Evolutionary conservation across 1,284 basidiomycete species (phyloP).

Genomic region (Cutaneotrichosporon sp.): DNA sequence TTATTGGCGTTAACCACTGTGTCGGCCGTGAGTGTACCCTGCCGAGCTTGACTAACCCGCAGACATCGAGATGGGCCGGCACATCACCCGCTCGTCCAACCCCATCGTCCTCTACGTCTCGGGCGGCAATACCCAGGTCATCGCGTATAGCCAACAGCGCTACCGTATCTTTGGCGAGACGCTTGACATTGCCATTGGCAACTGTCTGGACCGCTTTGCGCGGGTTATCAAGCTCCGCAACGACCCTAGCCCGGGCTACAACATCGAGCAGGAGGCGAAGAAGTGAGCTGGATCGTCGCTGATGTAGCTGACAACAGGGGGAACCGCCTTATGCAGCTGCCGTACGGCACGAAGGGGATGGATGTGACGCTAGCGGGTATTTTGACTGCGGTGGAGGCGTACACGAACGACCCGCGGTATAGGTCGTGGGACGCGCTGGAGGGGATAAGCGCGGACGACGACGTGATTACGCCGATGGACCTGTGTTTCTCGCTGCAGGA

Average conservation of each 20-base stretch:
- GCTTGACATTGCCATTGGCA: slow-evolving; percentile 96
- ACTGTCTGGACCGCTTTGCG: slow-evolving; percentile 96
- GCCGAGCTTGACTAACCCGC: background rate
- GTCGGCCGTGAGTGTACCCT: slow-evolving; percentile 72
- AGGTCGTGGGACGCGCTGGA: slow-evolving; percentile 42
- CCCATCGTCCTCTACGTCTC: slow-evolving; percentile 98
- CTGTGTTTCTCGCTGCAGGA: slow-evolving; percentile 97
- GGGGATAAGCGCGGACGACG: slow-evolving; percentile 44
- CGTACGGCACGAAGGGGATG: slow-evolving; percentile 99
- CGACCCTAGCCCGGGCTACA: slow-evolving; percentile 95
- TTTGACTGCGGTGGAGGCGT: slow-evolving; percentile 79
- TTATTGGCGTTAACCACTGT: slow-evolving; percentile 97
- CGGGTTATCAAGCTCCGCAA: slow-evolving; percentile 93
- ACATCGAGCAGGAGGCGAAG: slow-evolving; percentile 94
- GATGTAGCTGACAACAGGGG: slow-evolving; percentile 38
- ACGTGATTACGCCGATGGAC: slow-evolving; percentile 86
- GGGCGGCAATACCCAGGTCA: slow-evolving; percentile 98
- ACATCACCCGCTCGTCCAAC: slow-evolving; percentile 89
- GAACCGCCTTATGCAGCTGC: slow-evolving; percentile 67
- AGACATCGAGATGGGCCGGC: slow-evolving; percentile 99
- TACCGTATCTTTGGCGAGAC: slow-evolving; percentile 99
- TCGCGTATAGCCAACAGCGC: slow-evolving; percentile 93
- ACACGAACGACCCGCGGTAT: slow-evolving; percentile 73
- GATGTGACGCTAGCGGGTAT: slow-evolving; percentile 93
- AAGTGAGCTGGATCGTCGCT: slow-evolving; percentile 54